phyloP scores from a whole-genome alignment of 306 rosid genomes.

The Glycine tomentella region DNA sequence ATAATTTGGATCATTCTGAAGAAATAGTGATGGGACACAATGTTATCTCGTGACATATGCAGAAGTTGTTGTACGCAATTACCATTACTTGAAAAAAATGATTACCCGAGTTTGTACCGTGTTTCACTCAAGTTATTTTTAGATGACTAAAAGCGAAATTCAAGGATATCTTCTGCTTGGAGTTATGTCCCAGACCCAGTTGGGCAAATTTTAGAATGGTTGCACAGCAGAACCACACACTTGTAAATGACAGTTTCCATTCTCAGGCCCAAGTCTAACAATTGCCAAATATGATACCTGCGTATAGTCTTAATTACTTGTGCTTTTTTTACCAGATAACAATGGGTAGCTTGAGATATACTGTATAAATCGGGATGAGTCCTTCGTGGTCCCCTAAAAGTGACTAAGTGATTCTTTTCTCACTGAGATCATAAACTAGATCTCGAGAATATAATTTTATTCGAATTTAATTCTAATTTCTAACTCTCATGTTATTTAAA shows the following conservation, averaged over 20 bases:
- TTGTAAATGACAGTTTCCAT: not conserved
- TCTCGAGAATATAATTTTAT: not conserved
- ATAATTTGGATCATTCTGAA: not conserved
- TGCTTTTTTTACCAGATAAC: not conserved
- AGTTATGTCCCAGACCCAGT: constrained; percentile 5
- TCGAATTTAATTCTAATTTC: not conserved
- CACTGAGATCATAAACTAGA: not conserved
- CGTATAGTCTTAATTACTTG: not conserved
- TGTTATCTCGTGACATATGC: not conserved
- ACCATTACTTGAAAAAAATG: not conserved
- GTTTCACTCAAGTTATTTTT: not conserved
- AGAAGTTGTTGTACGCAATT: not conserved
- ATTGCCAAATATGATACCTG: not conserved
- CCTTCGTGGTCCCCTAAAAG: not conserved
- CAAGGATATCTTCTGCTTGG: not conserved
- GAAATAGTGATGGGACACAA: not conserved
- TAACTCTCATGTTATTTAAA: not conserved
- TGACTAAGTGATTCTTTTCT: not conserved
- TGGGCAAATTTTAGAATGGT: constrained; percentile 5
- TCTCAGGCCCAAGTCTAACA: not conserved
- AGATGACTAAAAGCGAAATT: not conserved
- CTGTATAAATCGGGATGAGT: not conserved
- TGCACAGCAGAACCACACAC: not conserved
- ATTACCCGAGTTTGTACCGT: not conserved
- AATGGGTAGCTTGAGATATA: not conserved